Percentiles rank a stretch among this genome's conserved stretches.
phyloP scores from a whole-genome alignment of 257 asterid species.

The Eustoma russellianum region DNA sequence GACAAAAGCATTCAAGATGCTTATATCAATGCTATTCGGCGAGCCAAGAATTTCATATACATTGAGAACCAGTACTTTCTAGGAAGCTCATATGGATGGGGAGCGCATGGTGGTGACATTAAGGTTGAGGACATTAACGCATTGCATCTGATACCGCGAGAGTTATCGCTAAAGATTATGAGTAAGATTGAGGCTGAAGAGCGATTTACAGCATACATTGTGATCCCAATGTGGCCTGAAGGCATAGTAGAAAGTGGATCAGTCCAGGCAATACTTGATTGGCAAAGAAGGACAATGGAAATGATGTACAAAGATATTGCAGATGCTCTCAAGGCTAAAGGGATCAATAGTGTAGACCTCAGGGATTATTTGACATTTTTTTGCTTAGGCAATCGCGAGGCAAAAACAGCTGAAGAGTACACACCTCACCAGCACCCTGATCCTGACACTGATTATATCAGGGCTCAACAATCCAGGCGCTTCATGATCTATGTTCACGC shows the following conservation, averaged over 20 bases:
- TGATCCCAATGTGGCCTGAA: conserved; percentile 97
- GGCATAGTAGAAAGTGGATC: conserved; percentile 74
- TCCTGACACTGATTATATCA: conserved; percentile 50
- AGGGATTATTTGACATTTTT: conserved; percentile 78
- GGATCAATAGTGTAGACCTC: conserved; percentile 30
- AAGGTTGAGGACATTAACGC: conserved; percentile 53
- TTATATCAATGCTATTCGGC: conserved; percentile 71
- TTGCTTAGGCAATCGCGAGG: conserved; percentile 86
- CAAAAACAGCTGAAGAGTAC: conserved; percentile 33
- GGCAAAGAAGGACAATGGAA: conserved; percentile 97
- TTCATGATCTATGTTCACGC: conserved; percentile 97
- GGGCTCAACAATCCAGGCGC: conserved; percentile 74
- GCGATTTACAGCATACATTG: conserved; percentile 60
- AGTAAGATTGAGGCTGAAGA: conserved; percentile 67
- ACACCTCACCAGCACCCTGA: conserved; percentile 51
- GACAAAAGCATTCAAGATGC: conserved; percentile 89
- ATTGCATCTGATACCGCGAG: conserved; percentile 68
- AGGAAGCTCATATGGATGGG: conserved; percentile 90
- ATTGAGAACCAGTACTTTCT: conserved; percentile 83
- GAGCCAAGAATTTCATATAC: conserved; percentile 75
- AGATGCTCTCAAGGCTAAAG: conserved; percentile 40
- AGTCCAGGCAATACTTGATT: conserved; percentile 84
- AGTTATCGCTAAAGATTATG: conserved; percentile 65
- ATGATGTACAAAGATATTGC: conserved; percentile 82
- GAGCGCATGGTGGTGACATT: conserved; percentile 11